Base-by-base conservation (phyloP, 2,329 filamentous ascomycete species). In the Myriosclerotinia duriaeana region DNA sequence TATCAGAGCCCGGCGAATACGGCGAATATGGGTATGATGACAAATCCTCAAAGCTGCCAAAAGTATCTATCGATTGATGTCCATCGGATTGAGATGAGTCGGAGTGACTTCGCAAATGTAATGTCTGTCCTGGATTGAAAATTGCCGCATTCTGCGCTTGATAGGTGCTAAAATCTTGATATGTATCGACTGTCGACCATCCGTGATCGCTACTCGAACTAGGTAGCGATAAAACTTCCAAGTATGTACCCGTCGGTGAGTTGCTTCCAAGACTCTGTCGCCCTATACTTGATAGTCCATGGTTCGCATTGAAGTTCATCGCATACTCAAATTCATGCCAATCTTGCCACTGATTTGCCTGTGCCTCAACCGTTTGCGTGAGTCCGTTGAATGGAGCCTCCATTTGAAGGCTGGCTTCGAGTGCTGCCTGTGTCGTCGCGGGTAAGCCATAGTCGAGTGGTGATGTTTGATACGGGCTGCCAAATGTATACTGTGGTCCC, bases 121-220 rank as follows among this genome's bases (percentile, higher is more conserved):
- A 82, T 0, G 93, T 96, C 79, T 97, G 91, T 69, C 89, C 87
- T 2, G 94, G 94, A 79, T 97, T 97, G 82, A 96, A 96, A 75
- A 97, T 93, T 17, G 81, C 80, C 67, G 82, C 78, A 69, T 82
- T 85, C 62, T 85, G 84, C 65, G 88, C 82, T 55, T 84, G 83
- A 60, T 85, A 87, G 44, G 85, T 84, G 72, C 94, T 90, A 72
- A 90, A 87, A 48, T 88, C 89, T 69, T 87, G 88, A 68, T 88
- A 88, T 76, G 87, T 85, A 71, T 95, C 91, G 66, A 97, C 88
- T 71, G 90, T 86, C 61, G 87, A 87, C 93, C 93, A 98, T 67
- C 92, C 91, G 72, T 93, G 91, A 73, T 96, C 93, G 74, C 90
- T 91, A 71, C 85, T 85, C n/a, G 92, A 92, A 66, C 88, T 89